Base-by-base conservation (phyloP, 2,329 filamentous ascomycete species). In the Rachicladosporium sp. region DNA sequence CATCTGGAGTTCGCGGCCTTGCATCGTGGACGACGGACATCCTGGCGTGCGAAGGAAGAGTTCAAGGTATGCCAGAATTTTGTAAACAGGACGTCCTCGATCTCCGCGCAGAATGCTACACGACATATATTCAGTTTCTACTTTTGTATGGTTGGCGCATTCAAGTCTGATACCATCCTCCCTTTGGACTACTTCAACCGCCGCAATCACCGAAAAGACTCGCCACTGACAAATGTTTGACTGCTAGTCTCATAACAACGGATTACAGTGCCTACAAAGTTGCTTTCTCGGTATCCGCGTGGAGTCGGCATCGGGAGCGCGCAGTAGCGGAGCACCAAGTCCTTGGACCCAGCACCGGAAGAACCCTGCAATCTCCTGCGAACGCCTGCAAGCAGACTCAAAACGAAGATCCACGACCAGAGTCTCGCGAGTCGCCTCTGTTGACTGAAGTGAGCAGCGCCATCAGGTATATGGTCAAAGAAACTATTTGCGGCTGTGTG, bases 351-450 rank as follows among this genome's bases (percentile, higher is more conserved):
- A 49, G 45, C 48, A 48, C 53, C 46, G 51, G 44, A 48, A 52
- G 40, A 50, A 51, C 47, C 55, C 53, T 58, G 55, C 53, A 57
- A 59, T 57, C 52, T 58, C 54, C 54, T 57, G 54, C 54, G 56
- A 59, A 59, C 56, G 50, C 50, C 51, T 55, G 53, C 52, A 50
- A 45, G 46, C 48, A 36, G 46, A 47, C 41, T 47, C 42, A 19
- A 19, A 19, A 19, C 15, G 15, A 19, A 19, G 15, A 19, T 19
- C 15, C 15, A 19, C 15, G 15, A 19, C 15, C 5, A 19, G 15
- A 19, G 15, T 19, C 15, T 19, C 15, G 15, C 15, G 15, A 19
- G 15, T 19, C 15, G 15, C 15, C 15, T 19, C 15, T 19, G 15
- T 19, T 19, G 15, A 19, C 15, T 19, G 15, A 19, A 19, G 30